Base-by-base conservation (phyloP, 2,329 filamentous ascomycete species). In the Aspergillus quadricinctus region DNA sequence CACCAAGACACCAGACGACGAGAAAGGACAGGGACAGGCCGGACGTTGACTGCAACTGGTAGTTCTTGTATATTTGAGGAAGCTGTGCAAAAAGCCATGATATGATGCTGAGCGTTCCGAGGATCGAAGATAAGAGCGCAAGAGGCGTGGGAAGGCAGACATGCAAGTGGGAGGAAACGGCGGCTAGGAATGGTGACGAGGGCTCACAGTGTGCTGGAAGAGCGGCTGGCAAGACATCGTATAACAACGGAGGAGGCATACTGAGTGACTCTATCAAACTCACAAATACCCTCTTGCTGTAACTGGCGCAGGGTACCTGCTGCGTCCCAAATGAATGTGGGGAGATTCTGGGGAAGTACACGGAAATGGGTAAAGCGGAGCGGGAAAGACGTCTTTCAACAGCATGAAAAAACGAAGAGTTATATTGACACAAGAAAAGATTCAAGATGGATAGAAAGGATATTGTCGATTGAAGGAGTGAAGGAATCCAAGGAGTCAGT, bases 51-150 rank as follows among this genome's bases (percentile, higher is more conserved):
- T 85, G 79, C 21, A 87, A 69, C 52, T 78, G 77, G 67, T 84
- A 83, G 67, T 88, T 88, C 75, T 88, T 88, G 74, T 83, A 86
- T 60, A 88, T 87, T 65, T 88, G 86, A 1, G 86, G 86, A 28
- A 88, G 75, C 69, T 88, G 86, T 11, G 86, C 86, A 67, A 87
- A 88, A 2, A 88, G 78, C 86, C 86, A 88, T 46, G 85, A 83
- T 51, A 86, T 63, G 58, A 88, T 88, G 65, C 84, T 87, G 58
- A 85, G 73, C 0, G 78, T 80, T 21, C 86, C 86, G 53, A 88
- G 77, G 2, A 80, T 59, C 5, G 83, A 84, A 23, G 86, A 88
- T 56, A 85, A 60, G 57, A 88, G 78, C 23, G 84, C 84, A 54
- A 87, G 78, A 53, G 81, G 80, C 19, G 84, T 86, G 11, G 86